Evolutionary conservation across 108 stramenopile species (phyloP).

Genomic region (Pseudonitzschia pungens): DNA sequence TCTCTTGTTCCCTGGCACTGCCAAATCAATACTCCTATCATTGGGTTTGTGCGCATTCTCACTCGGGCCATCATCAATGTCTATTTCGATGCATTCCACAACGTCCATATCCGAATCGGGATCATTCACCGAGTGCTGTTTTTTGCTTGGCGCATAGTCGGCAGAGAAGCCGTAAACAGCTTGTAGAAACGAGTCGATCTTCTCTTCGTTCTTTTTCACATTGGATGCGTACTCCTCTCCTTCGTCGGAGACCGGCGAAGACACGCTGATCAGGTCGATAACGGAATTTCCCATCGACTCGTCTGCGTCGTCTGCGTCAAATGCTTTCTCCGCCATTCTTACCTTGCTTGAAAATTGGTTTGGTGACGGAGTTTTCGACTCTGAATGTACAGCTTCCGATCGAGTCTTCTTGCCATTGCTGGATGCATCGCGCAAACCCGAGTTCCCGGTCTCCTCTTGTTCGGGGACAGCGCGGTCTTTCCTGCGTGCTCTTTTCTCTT

Average conservation of each 20-base stretch:
- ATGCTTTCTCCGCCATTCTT: too few relatives aligned
- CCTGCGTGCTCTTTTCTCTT: too few relatives aligned
- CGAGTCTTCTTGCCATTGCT: too few relatives aligned
- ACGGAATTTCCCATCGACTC: too few relatives aligned
- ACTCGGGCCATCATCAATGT: background rate
- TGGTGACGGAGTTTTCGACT: too few relatives aligned
- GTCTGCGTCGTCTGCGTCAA: too few relatives aligned
- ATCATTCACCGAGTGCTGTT: background rate
- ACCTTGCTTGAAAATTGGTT: too few relatives aligned
- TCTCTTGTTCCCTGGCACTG: background rate
- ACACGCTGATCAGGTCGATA: background rate
- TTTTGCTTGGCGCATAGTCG: background rate
- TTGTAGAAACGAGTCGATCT: constrained; percentile 22
- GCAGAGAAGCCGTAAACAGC: constrained; percentile 19
- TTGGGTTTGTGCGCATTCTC: background rate
- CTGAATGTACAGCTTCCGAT: too few relatives aligned
- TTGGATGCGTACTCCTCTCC: background rate
- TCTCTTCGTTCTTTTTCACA: constrained; percentile 11
- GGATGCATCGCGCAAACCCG: too few relatives aligned
- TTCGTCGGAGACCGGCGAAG: background rate
- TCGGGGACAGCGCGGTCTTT: too few relatives aligned
- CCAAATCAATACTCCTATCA: background rate
- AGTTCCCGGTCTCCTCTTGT: too few relatives aligned
- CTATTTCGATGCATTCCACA: background rate
- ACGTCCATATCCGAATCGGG: background rate